Base-by-base conservation (phyloP, 83 land plant species). In the Thuja plicata region DNA sequence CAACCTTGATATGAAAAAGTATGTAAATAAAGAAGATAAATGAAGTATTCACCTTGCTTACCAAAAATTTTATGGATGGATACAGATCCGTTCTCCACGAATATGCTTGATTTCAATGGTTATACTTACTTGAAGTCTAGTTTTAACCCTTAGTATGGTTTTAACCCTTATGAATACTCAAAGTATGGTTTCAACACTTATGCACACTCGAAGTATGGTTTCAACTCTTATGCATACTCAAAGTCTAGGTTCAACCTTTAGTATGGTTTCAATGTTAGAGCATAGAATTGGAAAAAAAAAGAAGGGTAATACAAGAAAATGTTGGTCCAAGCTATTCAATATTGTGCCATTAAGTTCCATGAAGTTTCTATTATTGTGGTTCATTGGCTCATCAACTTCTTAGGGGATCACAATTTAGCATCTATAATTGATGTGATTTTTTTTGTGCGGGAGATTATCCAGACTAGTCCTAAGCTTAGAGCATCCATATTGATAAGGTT, bases 341-440 rank as follows among this genome's bases (percentile, higher is more conserved):
- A 95, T 5, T 97, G 97, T 88, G 97, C 97, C 2, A 87, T 97
- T 24, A 97, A 97, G 88, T 97, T 96, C 88, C 97, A 97, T 30
- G 98, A 97, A 55, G 98, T 97, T 52, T 97, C 98, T 17, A 93
- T 95, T 91, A 93, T 96, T 86, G 98, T 96, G 73, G 98, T 95
- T 15, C 97, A 96, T 90, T 89, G 96, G 76, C 85, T 97, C 90
- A 97, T 97, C 96, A 97, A 97, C 87, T 97, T 97, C 92, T 89
- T 97, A 71, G 98, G 98, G 34, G 98, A 97, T 45, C 90, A 89
- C 60, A 97, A 96, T 92, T 93, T 96, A 13, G 95, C 97, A 32
- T 97, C 97, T 46, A 97, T 96, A 19, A 89, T 96, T 76, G 96
- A 97, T 87, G 97, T 97, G 34, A 92, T 93, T 41, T 70, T 93